These are phyloP conservation scores for Penicillium ochrochloron DNA, from an alignment of 495 filamentous ascomycete genomes.

Conservation along the genomic window DNA sequence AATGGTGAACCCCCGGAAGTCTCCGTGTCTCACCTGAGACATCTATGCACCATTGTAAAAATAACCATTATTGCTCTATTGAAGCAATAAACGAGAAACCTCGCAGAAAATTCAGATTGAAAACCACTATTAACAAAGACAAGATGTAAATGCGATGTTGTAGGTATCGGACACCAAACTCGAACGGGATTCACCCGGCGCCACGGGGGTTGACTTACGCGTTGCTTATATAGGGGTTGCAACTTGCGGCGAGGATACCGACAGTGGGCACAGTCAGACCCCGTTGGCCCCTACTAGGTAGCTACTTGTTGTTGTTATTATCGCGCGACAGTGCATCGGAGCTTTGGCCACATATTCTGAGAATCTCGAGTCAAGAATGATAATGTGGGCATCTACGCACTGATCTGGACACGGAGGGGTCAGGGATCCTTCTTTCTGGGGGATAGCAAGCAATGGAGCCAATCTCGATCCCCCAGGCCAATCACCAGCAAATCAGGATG, in stretches of 20 bases:
- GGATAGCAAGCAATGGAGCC: background rate
- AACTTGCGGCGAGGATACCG: background rate
- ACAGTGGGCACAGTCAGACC: background rate
- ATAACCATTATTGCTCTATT: background rate
- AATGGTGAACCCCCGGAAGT: background rate
- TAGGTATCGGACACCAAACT: conserved; percentile 8
- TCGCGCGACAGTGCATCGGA: background rate
- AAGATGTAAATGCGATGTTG: background rate
- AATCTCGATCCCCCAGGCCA: background rate
- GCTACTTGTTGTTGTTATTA: background rate
- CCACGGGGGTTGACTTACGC: conserved; percentile 5
- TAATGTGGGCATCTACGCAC: background rate
- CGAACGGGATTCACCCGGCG: background rate
- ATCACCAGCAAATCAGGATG: background rate
- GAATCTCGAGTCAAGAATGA: background rate
- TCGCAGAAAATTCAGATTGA: background rate
- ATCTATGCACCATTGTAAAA: background rate
- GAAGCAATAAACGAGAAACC: background rate
- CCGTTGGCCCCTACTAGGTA: background rate
- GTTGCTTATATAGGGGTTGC: background rate
- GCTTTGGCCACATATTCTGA: background rate
- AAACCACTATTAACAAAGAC: background rate
- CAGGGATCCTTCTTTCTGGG: background rate
- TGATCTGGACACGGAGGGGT: background rate
- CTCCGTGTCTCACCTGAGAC: conserved; percentile 1